Evolutionary conservation across 352 stramenopile species (phyloP).

Genomic region (Globisporangium emineosum): DNA sequence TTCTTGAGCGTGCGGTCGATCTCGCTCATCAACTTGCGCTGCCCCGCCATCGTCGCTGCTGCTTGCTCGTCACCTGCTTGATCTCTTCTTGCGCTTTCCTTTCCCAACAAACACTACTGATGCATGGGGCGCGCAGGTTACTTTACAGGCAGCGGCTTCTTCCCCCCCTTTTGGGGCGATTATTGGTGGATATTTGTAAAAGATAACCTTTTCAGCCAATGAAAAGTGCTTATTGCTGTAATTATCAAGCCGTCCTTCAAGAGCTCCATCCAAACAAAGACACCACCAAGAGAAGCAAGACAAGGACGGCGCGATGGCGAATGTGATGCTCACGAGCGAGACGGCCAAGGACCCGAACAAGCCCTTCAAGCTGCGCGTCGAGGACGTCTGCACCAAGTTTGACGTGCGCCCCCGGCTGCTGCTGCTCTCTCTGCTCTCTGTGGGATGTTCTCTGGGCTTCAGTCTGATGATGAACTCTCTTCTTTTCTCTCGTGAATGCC

Average conservation of each 20-base stretch:
- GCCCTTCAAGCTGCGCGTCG: slow-evolving; percentile 79
- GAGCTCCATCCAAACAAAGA: slow-evolving; percentile 7
- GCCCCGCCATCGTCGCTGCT: slow-evolving; percentile 61
- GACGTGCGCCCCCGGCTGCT: slow-evolving; percentile 51
- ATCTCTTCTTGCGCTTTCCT: slow-evolving; percentile 7
- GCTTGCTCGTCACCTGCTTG: slow-evolving; percentile 5
- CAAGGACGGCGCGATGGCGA: slow-evolving; percentile 52
- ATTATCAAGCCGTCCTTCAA: not conserved
- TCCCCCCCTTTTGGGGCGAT: not conserved
- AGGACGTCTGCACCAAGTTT: slow-evolving; percentile 84
- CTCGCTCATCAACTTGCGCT: slow-evolving; percentile 91
- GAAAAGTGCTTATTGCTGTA: not conserved
- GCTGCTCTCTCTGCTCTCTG: not conserved
- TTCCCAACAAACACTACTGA: not conserved
- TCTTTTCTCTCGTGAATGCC: not conserved
- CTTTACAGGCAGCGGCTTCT: slow-evolving; percentile 3
- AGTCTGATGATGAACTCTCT: not conserved
- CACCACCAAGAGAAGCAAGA: slow-evolving; percentile 1
- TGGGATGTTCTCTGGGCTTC: not conserved
- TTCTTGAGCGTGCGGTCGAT: slow-evolving; percentile 99
- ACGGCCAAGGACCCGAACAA: slow-evolving; percentile 88
- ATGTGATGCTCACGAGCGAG: slow-evolving; percentile 87
- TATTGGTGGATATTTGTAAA: slow-evolving; percentile 9
- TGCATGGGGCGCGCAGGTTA: slow-evolving; percentile 1
- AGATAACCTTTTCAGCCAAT: slow-evolving; percentile 12